phyloP scores from a whole-genome alignment of 2,329 filamentous ascomycete genomes.

The Curvularia lunata region DNA sequence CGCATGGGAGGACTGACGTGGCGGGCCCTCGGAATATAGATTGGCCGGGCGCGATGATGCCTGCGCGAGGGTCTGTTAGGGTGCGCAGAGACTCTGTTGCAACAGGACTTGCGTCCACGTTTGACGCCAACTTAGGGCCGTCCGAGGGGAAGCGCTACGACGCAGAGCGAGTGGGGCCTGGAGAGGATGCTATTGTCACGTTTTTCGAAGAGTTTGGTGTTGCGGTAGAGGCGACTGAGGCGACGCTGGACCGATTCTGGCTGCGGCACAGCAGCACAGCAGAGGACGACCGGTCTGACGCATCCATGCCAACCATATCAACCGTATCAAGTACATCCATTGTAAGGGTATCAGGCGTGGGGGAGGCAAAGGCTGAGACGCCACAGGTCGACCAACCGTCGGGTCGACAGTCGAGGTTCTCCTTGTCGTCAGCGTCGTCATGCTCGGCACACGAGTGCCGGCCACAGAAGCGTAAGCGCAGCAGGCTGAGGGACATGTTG shows the following conservation, averaged over 20 bases:
- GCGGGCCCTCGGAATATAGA: conserved; percentile 37
- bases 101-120: conserved; percentile 46
- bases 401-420: conserved; percentile 24
- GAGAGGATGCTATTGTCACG: conserved; percentile 46
- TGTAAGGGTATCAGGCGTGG: not conserved
- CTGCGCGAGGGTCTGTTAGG: conserved; percentile 40
- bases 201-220: conserved; percentile 52
- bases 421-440: conserved; percentile 33
- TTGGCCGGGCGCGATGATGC: conserved; percentile 51
- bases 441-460: conserved; percentile 23
- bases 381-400: conserved; percentile 16
- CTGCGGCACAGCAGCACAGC: conserved; percentile 12
- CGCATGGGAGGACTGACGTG: conserved; percentile 8
- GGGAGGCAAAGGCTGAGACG: conserved; percentile 1
- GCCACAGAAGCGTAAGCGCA: conserved; percentile 28
- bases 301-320: not conserved
- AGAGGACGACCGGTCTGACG: not conserved
- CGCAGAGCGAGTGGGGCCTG: conserved; percentile 39
- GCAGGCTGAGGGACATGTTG: conserved; percentile 25
- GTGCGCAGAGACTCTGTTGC: conserved; percentile 51
- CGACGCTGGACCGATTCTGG: conserved; percentile 44
- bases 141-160: conserved; percentile 22
- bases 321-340: conserved; percentile 3
- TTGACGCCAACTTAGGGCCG: conserved; percentile 31
- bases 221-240: conserved; percentile 35